Evolutionary conservation across 495 filamentous ascomycete species (phyloP).

Genomic region (Cryomyces minteri): DNA sequence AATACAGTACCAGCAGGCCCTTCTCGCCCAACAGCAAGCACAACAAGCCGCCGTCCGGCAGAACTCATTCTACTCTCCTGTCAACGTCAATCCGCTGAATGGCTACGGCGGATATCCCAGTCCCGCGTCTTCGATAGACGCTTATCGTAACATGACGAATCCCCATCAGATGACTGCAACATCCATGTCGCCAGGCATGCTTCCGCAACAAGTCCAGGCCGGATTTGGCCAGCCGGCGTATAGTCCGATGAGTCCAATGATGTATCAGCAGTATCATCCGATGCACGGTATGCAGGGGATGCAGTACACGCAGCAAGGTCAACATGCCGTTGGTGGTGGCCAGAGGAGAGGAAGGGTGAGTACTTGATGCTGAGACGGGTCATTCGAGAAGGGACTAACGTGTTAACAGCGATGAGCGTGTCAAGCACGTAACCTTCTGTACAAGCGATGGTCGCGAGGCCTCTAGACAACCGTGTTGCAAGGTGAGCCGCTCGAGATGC

Average conservation of each 20-base stretch:
- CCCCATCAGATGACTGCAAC: conserved; percentile 2
- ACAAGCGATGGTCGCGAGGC: too few species aligned
- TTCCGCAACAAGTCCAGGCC: background rate
- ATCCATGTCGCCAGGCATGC: conserved; percentile 3
- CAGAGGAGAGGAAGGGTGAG: conserved; percentile 7
- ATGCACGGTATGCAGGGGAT: background rate
- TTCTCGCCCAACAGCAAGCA: conserved; percentile 28
- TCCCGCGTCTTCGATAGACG: conserved; percentile 6
- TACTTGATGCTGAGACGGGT: background rate
- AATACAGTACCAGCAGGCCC: conserved; percentile 39
- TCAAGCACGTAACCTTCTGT: too few species aligned
- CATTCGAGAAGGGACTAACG: background rate
- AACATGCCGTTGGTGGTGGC: background rate
- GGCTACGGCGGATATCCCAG: conserved; percentile 5
- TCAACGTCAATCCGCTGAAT: conserved; percentile 7
- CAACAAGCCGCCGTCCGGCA: conserved; percentile 1
- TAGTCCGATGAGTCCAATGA: background rate
- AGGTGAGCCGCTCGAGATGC: too few species aligned
- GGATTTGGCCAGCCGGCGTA: conserved; percentile 2
- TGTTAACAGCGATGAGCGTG: background rate
- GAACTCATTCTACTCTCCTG: background rate
- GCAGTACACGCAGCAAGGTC: conserved; percentile 2
- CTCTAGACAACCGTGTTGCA: too few species aligned
- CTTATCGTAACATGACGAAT: conserved; percentile 1
- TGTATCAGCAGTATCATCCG: background rate